A percentile compares a stretch with the other conserved stretches of the same genome.
These are phyloP conservation scores for Ophiocordyceps robertsii DNA, from an alignment of 2,329 filamentous ascomycete species.

Conservation along the genomic window DNA sequence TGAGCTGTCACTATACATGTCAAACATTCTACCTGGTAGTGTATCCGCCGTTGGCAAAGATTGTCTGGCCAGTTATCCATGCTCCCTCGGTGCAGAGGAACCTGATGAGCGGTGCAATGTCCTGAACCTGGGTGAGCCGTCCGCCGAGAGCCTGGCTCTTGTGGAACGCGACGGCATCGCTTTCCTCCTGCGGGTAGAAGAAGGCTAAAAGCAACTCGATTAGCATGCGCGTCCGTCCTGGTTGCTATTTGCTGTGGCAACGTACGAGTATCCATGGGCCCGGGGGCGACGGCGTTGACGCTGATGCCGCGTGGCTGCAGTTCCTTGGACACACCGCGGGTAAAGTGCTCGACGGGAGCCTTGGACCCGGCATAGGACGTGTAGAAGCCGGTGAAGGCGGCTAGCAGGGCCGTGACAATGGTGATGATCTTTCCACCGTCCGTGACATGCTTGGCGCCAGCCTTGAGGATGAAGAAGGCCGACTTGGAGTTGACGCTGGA, in stretches of 20 bases:
- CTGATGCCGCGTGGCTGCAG: constrained; percentile 17
- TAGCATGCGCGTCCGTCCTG: background rate
- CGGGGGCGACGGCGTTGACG: constrained; percentile 22
- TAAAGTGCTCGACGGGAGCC: constrained; percentile 25
- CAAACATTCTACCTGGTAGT: constrained; percentile 24
- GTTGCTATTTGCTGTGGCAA: background rate
- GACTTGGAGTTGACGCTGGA: constrained; percentile 25
- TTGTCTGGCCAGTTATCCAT: constrained; percentile 32
- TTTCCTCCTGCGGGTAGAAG: constrained; percentile 28
- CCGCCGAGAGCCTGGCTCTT: constrained; percentile 27
- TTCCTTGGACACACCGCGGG: constrained; percentile 20
- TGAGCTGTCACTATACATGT: too few species aligned
- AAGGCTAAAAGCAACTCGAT: constrained; percentile 16
- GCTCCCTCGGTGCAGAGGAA: constrained; percentile 29
- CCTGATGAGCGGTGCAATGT: constrained; percentile 30
- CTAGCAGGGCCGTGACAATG: constrained; percentile 28
- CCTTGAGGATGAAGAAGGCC: constrained; percentile 30
- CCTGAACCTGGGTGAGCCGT: constrained; percentile 25
- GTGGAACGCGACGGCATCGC: constrained; percentile 28
- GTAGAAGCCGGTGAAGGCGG: constrained; percentile 30
- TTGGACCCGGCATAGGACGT: constrained; percentile 31
- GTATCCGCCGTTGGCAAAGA: constrained; percentile 34
- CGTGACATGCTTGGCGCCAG: constrained; percentile 23
- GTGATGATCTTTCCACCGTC: constrained; percentile 34
- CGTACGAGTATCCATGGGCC: constrained; percentile 26